Conservation (phyloP, 164 flowering plant genomes). For the Liquidambar formosana region DNA sequence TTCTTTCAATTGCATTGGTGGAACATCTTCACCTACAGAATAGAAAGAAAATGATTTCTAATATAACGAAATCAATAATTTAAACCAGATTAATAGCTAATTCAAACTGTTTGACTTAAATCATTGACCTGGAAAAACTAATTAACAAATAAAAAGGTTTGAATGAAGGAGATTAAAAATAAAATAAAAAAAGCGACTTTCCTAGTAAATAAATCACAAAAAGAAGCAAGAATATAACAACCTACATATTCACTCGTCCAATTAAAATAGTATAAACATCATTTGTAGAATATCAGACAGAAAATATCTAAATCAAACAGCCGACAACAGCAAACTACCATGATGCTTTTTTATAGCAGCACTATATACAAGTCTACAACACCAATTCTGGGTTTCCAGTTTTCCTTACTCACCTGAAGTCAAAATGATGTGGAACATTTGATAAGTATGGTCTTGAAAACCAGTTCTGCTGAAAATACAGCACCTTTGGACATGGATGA, state of each 20-base stretch:
- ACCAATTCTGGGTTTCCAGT: too few relatives aligned
- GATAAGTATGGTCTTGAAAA: too few relatives aligned
- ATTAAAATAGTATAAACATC: too few relatives aligned
- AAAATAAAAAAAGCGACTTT: not conserved
- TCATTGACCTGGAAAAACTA: not conserved
- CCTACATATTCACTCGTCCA: not conserved
- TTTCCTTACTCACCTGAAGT: too few relatives aligned
- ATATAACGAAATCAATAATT: not conserved
- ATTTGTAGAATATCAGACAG: too few relatives aligned
- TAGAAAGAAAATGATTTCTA: conserved; percentile 2
- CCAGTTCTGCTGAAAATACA: too few relatives aligned
- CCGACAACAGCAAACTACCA: too few relatives aligned
- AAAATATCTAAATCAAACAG: too few relatives aligned
- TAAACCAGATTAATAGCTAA: not conserved
- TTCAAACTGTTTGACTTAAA: not conserved
- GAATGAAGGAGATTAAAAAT: not conserved
- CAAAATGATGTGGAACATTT: too few relatives aligned
- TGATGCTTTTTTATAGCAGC: too few relatives aligned
- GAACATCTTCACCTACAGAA: conserved; percentile 86
- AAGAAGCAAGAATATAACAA: not conserved
- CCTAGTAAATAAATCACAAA: not conserved
- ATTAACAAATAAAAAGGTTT: not conserved
- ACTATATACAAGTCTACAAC: too few relatives aligned
- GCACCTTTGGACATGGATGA: too few relatives aligned
- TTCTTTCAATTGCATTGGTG: conserved; percentile 96